Evolutionary conservation across 2,329 filamentous ascomycete species (phyloP).

Genomic region (Ciborinia camelliae): DNA sequence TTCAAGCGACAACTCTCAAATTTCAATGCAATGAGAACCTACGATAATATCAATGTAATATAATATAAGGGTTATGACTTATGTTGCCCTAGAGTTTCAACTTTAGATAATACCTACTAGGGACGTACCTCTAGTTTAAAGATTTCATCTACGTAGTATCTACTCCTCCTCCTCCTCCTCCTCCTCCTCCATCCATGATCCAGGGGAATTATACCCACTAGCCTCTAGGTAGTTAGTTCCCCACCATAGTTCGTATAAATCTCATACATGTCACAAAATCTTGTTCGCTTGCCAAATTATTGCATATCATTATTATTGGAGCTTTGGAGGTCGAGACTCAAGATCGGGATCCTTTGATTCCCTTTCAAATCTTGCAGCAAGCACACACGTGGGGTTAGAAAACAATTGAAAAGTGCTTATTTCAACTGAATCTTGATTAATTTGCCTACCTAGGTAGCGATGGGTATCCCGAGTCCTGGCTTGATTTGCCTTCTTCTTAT

Average conservation of each 20-base stretch:
- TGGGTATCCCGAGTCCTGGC: neutral
- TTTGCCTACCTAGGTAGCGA: too few relatives aligned
- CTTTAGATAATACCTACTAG: too few relatives aligned
- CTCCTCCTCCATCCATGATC: neutral
- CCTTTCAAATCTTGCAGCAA: neutral
- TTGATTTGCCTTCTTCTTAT: neutral
- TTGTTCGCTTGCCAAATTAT: neutral
- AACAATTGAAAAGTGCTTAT: neutral
- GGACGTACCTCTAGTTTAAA: too few relatives aligned
- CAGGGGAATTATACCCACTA: neutral
- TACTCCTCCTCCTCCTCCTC: neutral
- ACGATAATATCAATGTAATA: too few relatives aligned
- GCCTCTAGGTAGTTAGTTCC: neutral
- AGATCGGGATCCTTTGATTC: neutral
- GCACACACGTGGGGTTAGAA: neutral
- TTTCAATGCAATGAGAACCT: too few relatives aligned
- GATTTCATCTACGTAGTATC: neutral
- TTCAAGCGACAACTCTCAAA: too few relatives aligned
- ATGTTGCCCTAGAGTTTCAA: neutral
- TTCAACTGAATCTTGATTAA: neutral
- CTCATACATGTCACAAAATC: neutral
- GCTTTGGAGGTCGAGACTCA: neutral
- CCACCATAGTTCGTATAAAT: conserved; percentile 15
- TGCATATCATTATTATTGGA: too few relatives aligned
- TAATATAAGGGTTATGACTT: too few relatives aligned